Base-by-base conservation (phyloP, 1,284 basidiomycete genomes). In the Marasmius sp. region DNA sequence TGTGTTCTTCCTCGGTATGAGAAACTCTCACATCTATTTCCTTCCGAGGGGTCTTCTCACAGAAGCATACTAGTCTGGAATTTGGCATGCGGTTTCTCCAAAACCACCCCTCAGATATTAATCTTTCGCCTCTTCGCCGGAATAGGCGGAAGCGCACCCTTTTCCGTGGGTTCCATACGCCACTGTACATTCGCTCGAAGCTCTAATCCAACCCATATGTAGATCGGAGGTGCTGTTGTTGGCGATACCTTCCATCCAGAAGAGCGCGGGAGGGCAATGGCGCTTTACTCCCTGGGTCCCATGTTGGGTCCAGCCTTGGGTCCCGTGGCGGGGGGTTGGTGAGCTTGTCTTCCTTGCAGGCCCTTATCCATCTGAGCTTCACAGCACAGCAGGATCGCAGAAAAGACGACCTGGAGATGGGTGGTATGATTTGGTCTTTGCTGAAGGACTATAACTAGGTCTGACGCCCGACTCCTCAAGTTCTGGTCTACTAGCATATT, bases 191-290 rank as follows among this genome's bases (percentile, higher is more conserved):
- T 6, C 18, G 27, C 27, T 2, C 5, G 27, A 27, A n/a, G 20
- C 41, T 22, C 41, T 55, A 22, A 14, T 27, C 27, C 18, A 43
- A 10, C n/a, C 12, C 65, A 65, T 10, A 60, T 60, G 36, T 52
- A 87, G 85, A 75, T 86, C 39, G 86, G 87, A 61, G 90, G 88
- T 48, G 92, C 88, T 1, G 82, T 88, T 1, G 74, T 94, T 0
- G 82, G 85, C 1, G 92, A 94, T 71, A 79, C 89, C 50, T 94
- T 86, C 83, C 71, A 69, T n/a, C 71, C 88, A 0, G 87, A 92
- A 61, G 80, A 92, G 67, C 79, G 89, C 65, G 91, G 91, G 0
- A 76, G 80, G 63, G 88, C 89, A 0, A 80, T 90, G 33, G 85
- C 87, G 0, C 76, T 90, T 1, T 92, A 91, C 71, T 87, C 89